phyloP scores from a whole-genome alignment of 345 rosid genomes.

The Populus pruinosa region DNA sequence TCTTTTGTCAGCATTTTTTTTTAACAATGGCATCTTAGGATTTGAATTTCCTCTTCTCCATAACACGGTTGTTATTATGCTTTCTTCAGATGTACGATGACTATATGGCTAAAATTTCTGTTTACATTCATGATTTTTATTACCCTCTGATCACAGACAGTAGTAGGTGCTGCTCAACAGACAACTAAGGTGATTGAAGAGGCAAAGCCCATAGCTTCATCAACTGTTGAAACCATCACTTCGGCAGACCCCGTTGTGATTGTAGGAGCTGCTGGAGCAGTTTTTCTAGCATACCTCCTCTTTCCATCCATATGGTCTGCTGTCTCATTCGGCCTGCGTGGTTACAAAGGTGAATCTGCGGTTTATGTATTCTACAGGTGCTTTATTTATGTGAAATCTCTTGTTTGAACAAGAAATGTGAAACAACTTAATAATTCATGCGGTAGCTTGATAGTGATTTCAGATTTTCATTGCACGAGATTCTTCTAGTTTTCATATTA shows the following conservation, averaged over 20 bases:
- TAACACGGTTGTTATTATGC: not conserved
- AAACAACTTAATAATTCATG: not conserved
- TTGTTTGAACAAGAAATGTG: not conserved
- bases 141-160: slow-evolving; percentile 46
- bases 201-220: slow-evolving; percentile 80
- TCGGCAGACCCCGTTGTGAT: slow-evolving; percentile 70
- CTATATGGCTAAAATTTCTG: not conserved
- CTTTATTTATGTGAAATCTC: not conserved
- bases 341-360: slow-evolving; percentile 65
- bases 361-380: not conserved
- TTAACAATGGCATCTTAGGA: not conserved
- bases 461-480: too few species aligned
- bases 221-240: slow-evolving; percentile 67
- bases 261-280: slow-evolving; percentile 65
- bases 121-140: not conserved
- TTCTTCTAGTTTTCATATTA: not conserved
- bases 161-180: slow-evolving; percentile 71
- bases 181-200: slow-evolving; percentile 58
- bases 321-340: slow-evolving; percentile 69
- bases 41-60: not conserved
- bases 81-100: not conserved
- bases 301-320: slow-evolving; percentile 78
- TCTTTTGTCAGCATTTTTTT: not conserved
- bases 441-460: not conserved
- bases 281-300: slow-evolving; percentile 62